phyloP scores from a whole-genome alignment of 495 filamentous ascomycete species.

The Penicillium canescens region DNA sequence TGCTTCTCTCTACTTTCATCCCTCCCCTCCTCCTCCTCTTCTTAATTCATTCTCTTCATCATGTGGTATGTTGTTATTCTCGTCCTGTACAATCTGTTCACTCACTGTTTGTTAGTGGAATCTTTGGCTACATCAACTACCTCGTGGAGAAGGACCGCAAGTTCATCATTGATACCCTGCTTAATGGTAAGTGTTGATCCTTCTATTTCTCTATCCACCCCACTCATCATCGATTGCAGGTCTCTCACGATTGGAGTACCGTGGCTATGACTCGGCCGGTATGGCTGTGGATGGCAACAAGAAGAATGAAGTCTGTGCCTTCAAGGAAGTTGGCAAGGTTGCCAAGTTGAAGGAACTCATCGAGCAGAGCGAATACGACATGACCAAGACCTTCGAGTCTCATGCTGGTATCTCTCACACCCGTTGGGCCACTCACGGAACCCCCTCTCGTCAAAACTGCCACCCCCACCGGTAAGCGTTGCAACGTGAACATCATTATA shows the following conservation, averaged over 20 bases:
- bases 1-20: conserved; percentile 4
- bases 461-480: conserved; percentile 90
- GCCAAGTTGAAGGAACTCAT: conserved; percentile 93
- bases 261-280: conserved; percentile 96
- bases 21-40: conserved; percentile 2
- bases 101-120: conserved; percentile 66
- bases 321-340: conserved; percentile 99
- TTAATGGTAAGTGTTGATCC: conserved; percentile 70
- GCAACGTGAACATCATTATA: background rate
- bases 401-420: conserved; percentile 99
- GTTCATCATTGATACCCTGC: conserved; percentile 90
- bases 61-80: conserved; percentile 37
- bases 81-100: background rate
- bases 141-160: conserved; percentile 93
- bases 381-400: conserved; percentile 91
- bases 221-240: conserved; percentile 44
- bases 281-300: conserved; percentile 96
- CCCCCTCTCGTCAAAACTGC: conserved; percentile 91
- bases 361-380: conserved; percentile 75
- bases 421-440: conserved; percentile 96
- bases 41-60: conserved; percentile 14
- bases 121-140: conserved; percentile 96
- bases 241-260: conserved; percentile 86
- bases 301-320: conserved; percentile 95
- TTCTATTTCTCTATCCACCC: background rate